Conservation (phyloP, 352 stramenopile species). For the Globisporangium acanthophoron region DNA sequence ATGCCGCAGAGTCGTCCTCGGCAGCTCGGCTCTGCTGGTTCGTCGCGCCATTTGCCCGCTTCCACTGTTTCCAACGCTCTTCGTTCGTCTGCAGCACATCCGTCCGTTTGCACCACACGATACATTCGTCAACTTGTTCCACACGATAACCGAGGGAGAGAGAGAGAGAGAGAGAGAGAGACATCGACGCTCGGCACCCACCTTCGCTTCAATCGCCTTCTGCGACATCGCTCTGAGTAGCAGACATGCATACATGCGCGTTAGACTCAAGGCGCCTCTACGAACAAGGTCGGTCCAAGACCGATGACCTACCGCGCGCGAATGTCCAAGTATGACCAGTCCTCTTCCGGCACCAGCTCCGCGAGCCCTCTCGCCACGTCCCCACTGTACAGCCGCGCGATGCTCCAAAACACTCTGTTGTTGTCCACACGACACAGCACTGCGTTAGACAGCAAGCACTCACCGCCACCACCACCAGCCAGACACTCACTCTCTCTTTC, state of each 20-base stretch:
- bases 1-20: background rate
- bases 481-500: too few relatives aligned
- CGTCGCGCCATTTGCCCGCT: constrained; percentile 21
- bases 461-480: too few relatives aligned
- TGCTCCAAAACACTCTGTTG: constrained; percentile 78
- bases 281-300: background rate
- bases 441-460: background rate
- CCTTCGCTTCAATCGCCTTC: constrained; percentile 77
- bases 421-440: background rate
- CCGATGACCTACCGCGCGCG: constrained; percentile 39
- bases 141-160: background rate
- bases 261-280: background rate
- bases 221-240: constrained; percentile 51
- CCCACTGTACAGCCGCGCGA: constrained; percentile 72
- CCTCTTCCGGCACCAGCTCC: constrained; percentile 69
- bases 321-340: constrained; percentile 80
- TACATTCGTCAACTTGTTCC: background rate
- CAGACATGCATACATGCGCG: constrained; percentile 1
- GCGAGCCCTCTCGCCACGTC: constrained; percentile 59
- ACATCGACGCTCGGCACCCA: constrained; percentile 9
- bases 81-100: constrained; percentile 45
- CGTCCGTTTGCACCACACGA: background rate
- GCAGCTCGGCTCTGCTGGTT: constrained; percentile 6
- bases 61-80: constrained; percentile 65
- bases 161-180: background rate